Evolutionary conservation across 805 yeast species (phyloP), one percentile per base, ranked within the genome.

Genomic region (Isabelozyma rhagii): DNA sequence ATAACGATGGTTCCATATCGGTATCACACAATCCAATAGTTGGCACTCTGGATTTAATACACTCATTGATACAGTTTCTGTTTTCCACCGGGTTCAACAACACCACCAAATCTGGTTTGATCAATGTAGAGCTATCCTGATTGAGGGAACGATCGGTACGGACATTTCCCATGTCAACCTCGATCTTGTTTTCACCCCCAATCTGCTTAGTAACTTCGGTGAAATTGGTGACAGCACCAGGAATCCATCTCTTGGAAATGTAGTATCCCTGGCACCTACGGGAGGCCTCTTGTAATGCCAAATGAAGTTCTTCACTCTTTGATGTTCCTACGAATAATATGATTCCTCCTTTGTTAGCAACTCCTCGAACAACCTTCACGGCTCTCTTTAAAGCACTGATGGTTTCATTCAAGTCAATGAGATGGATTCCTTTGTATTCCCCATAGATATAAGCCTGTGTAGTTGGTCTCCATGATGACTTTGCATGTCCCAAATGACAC

Each of bases 21-120:
- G 98, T 92, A 70, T 94, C 99, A 54, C 94, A 83, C 50, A 94
- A 80, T 28, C 97, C 98, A 59, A 94, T 83, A 0, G 97, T 91
- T 51, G 99, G 99, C 31, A 94, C 81, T 65, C 96, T 81, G 51
- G 85, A 77, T 61, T 83, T 82, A 57, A 82, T 80, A 54, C 97
- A 94, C 70, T 94, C 99, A 46, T 77, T 77, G 46, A 94, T 71
- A 46, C 92, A 85, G 58, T 83, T 85, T 60, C 89, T 77, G 74
- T 89, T 89, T 63, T 91, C 97, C 29, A 83, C 82, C 15, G 97
- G 97, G 68, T 93, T 93, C 68, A 94, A 75, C 47, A 92, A 69
- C 27, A 94, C 87, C 43, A 92, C 83, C 60, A 94, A 73, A 66
- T 94, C 99, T 2, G 99, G 99, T 67, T 88, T 89, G 48, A 90